Evolutionary conservation across 805 yeast genomes (phyloP).

Genomic region (Ogataea thermomethanolica): DNA sequence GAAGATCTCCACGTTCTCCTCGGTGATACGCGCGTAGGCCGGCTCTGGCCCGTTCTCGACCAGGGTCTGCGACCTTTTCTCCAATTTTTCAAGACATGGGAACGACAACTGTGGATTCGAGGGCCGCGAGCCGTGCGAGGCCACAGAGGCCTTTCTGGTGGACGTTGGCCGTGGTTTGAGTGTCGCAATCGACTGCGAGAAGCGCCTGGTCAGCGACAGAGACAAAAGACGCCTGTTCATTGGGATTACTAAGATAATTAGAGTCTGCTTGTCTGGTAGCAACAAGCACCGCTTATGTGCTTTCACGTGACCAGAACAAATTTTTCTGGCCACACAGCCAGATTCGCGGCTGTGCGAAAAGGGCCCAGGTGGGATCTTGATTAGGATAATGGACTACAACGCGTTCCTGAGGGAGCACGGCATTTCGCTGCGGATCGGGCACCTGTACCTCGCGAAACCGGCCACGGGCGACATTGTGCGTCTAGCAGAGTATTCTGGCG

Average conservation of each 20-base stretch:
- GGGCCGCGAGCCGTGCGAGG: conserved; percentile 19
- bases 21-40: conserved; percentile 62
- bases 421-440: conserved; percentile 4
- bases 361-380: neutral
- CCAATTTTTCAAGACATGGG: conserved; percentile 82
- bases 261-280: conserved; percentile 7
- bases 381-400: conserved; percentile 12
- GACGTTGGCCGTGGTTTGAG: conserved; percentile 19
- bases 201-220: conserved; percentile 4
- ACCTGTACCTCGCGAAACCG: conserved; percentile 7
- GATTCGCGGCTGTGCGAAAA: neutral
- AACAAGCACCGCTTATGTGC: conserved; percentile 7
- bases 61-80: conserved; percentile 44
- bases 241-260: neutral
- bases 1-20: conserved; percentile 62
- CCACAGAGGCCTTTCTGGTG: conserved; percentile 11
- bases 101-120: conserved; percentile 69
- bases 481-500: neutral
- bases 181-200: conserved; percentile 4
- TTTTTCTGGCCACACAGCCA: neutral
- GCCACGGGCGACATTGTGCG: neutral
- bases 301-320: conserved; percentile 18
- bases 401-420: conserved; percentile 7
- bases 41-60: conserved; percentile 83
- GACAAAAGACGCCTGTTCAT: neutral